phyloP scores from a whole-genome alignment of 306 rosid species.

The Purshia tridentata region DNA sequence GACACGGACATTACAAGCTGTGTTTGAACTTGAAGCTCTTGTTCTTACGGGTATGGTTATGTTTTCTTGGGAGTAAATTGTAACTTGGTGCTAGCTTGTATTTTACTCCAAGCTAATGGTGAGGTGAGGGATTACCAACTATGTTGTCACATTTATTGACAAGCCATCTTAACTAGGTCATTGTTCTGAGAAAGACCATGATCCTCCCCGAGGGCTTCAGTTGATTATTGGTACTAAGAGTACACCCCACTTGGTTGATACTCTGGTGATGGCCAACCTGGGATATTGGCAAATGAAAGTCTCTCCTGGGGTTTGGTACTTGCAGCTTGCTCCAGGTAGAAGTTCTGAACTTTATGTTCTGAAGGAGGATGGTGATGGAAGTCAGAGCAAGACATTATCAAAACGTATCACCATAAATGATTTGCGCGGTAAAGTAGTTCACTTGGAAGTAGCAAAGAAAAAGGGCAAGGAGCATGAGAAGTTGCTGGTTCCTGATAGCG shows the following conservation, averaged over 20 bases:
- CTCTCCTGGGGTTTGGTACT: conserved; percentile 98
- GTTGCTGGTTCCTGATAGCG: conserved; percentile 62
- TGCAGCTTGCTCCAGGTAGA: conserved; percentile 98
- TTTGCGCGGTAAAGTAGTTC: conserved; percentile 94
- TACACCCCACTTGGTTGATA: conserved; percentile 87
- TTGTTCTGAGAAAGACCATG: conserved; percentile 93
- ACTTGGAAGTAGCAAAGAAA: conserved; percentile 80
- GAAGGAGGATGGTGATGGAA: conserved; percentile 60
- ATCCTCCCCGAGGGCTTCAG: conserved; percentile 96
- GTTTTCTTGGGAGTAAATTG: conserved; percentile 9
- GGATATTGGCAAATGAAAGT: conserved; percentile 99
- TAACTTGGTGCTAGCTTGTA: conserved; percentile 4
- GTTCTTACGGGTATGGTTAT: conserved; percentile 79
- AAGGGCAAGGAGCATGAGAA: conserved; percentile 91
- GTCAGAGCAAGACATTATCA: conserved; percentile 54
- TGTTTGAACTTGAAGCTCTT: conserved; percentile 97
- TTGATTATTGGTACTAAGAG: conserved; percentile 89
- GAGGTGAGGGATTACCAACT: conserved; percentile 15
- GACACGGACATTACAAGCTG: conserved; percentile 86
- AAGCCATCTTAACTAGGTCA: conserved; percentile 62
- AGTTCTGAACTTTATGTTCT: conserved; percentile 89
- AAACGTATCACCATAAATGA: conserved; percentile 76
- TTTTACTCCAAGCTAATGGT: conserved; percentile 8
- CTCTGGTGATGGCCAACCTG: conserved; percentile 98
- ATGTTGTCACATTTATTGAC: conserved; percentile 17